Percentiles rank a stretch among this genome's conserved stretches.
Conservation (phyloP, 2,329 filamentous ascomycete genomes). For the Aureobasidium lini region DNA sequence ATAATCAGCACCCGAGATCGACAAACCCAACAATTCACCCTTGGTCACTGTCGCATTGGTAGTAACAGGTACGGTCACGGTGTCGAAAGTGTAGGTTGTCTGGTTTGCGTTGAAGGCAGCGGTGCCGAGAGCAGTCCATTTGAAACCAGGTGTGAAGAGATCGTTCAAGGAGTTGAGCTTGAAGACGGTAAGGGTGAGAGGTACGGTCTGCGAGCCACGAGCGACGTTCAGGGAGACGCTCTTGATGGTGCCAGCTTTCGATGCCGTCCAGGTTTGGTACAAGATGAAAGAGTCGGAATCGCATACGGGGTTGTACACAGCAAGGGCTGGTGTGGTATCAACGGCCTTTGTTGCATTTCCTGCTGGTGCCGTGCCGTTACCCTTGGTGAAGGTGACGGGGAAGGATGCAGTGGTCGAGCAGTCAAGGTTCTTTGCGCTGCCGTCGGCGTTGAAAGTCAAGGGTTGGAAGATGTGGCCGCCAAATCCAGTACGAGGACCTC, state of each 20-base stretch:
- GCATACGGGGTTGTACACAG: conserved; percentile 20
- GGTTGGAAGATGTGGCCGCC: conserved; percentile 22
- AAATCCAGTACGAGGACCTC: conserved; percentile 19
- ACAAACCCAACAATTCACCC: conserved; percentile 19
- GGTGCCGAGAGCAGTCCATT: conserved; percentile 18
- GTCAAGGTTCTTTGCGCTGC: conserved; percentile 18
- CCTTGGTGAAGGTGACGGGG: conserved; percentile 15
- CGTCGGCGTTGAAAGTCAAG: conserved; percentile 18
- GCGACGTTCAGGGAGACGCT: conserved; percentile 20
- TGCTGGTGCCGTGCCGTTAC: conserved; percentile 9
- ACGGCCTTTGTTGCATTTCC: conserved; percentile 15
- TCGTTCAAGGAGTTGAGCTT: conserved; percentile 19
- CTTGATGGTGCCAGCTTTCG: conserved; percentile 17
- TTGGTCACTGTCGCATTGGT: conserved; percentile 19
- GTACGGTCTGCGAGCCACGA: conserved; percentile 14
- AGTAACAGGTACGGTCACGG: conserved; percentile 15
- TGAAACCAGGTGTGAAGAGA: conserved; percentile 19
- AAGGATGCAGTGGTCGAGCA: conserved; percentile 18
- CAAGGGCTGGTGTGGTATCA: conserved; percentile 17
- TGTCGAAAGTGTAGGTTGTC: conserved; percentile 19
- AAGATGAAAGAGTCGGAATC: conserved; percentile 21
- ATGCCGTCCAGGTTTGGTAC: conserved; percentile 20
- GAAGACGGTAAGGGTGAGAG: conserved; percentile 20
- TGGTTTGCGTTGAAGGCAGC: conserved; percentile 16
- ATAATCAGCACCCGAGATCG: conserved; percentile 18